phyloP scores from a whole-genome alignment of 306 rosid species.

The Dryas drummondii region DNA sequence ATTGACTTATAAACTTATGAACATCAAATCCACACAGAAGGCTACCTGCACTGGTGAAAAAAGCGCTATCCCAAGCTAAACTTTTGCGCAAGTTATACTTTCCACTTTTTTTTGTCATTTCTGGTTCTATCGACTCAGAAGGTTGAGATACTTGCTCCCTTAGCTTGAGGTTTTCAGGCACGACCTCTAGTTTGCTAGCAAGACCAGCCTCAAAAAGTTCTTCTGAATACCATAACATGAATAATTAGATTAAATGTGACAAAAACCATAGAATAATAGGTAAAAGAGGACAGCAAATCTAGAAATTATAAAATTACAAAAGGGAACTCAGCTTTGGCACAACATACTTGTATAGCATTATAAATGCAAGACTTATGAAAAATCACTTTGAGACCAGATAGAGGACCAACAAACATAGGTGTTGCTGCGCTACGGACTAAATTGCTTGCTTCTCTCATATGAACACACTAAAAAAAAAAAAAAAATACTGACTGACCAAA shows the following conservation, averaged over 20 bases:
- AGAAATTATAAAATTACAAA: neutral
- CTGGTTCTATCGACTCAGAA: constrained; percentile 43
- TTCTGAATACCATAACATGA: constrained; percentile 31
- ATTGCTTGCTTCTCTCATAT: neutral
- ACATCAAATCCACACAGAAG: constrained; percentile 4
- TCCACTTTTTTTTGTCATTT: constrained; percentile 42
- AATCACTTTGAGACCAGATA: neutral
- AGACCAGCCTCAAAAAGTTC: constrained; percentile 44
- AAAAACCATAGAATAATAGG: neutral
- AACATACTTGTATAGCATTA: neutral
- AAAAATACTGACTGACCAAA: too few relatives aligned
- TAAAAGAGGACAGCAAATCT: neutral
- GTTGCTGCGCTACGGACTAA: too few relatives aligned
- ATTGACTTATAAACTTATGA: constrained; percentile 1
- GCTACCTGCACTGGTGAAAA: constrained; percentile 89
- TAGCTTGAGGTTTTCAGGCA: constrained; percentile 38
- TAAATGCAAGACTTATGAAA: neutral
- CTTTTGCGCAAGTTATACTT: constrained; percentile 91
- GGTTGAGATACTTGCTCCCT: constrained; percentile 49
- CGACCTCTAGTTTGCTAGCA: constrained; percentile 47
- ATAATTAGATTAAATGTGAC: neutral
- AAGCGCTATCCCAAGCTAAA: constrained; percentile 95
- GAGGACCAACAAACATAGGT: too few relatives aligned
- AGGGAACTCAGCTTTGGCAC: neutral
- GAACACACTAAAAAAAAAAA: too few relatives aligned